A percentile compares a stretch with the other conserved stretches of the same genome.
These are phyloP conservation scores for Picochlorum sp. DNA, from an alignment of 139 green algal genomes.

Conservation along the genomic window DNA sequence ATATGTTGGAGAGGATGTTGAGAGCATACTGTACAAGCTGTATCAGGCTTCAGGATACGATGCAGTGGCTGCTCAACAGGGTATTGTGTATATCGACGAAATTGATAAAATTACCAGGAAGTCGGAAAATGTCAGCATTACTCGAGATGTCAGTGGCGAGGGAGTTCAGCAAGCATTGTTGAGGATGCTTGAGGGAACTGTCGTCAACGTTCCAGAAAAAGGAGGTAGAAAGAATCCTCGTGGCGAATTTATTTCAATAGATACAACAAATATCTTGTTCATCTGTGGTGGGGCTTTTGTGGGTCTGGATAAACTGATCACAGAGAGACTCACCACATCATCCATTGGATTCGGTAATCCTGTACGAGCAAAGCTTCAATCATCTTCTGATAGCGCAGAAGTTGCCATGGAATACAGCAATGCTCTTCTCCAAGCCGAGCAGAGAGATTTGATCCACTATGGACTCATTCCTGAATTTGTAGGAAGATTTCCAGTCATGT, in stretches of 20 bases:
- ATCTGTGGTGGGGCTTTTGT: conserved; percentile 92
- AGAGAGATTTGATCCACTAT: conserved; percentile 83
- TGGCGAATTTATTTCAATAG: conserved; percentile 61
- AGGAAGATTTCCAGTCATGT: conserved; percentile 86
- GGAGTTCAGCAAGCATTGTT: conserved; percentile 89
- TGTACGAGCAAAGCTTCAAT: conserved; percentile 11
- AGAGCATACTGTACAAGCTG: conserved; percentile 93
- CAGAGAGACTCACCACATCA: conserved; percentile 45
- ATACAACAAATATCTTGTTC: conserved; percentile 97
- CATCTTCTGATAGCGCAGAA: background rate
- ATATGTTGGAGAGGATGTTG: conserved; percentile 97
- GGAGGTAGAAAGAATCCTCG: conserved; percentile 80
- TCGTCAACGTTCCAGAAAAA: conserved; percentile 95
- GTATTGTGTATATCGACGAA: conserved; percentile 52
- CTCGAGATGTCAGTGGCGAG: conserved; percentile 90
- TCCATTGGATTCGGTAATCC: conserved; percentile 82
- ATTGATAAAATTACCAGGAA: conserved; percentile 91
- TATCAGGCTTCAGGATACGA: conserved; percentile 68
- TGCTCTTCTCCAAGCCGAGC: conserved; percentile 44
- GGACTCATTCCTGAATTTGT: conserved; percentile 98
- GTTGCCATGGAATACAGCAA: background rate
- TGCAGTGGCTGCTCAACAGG: conserved; percentile 63
- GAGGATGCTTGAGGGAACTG: conserved; percentile 85
- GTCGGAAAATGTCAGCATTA: conserved; percentile 68
- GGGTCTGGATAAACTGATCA: conserved; percentile 73